Conservation (phyloP, 331 rosid species). For the Quercus phellos region DNA sequence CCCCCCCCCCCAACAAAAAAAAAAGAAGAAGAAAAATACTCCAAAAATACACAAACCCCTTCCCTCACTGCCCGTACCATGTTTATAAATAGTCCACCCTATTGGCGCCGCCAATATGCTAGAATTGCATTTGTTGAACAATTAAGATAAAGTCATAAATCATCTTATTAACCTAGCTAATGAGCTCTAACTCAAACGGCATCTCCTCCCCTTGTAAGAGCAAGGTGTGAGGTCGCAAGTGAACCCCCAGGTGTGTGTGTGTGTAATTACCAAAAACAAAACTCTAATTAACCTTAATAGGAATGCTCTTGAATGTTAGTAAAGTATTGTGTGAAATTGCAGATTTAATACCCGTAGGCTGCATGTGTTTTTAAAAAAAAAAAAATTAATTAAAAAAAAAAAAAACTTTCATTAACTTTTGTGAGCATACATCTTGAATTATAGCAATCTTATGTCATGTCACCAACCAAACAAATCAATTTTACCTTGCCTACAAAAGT, state of each 20-base stretch:
- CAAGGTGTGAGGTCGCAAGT: too few species aligned
- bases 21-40: not conserved
- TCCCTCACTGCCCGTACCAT: not conserved
- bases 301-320: too few species aligned
- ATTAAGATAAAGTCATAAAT: not conserved
- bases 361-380: too few species aligned
- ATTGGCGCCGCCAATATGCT: not conserved
- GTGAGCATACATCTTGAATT: slow-evolving; percentile 4
- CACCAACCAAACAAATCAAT: not conserved
- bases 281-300: too few species aligned
- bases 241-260: too few species aligned
- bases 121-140: not conserved
- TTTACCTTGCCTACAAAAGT: not conserved
- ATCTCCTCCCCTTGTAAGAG: too few species aligned
- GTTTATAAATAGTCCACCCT: not conserved
- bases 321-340: too few species aligned
- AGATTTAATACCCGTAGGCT: too few species aligned
- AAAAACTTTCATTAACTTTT: too few species aligned
- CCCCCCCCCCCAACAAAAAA: not conserved
- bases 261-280: too few species aligned
- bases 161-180: not conserved
- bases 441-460: not conserved
- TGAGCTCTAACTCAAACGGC: too few species aligned
- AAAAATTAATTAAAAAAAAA: too few species aligned
- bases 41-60: not conserved